These are phyloP conservation scores for Cucurbita pepo DNA, from an alignment of 306 rosid species.

Conservation along the genomic window DNA sequence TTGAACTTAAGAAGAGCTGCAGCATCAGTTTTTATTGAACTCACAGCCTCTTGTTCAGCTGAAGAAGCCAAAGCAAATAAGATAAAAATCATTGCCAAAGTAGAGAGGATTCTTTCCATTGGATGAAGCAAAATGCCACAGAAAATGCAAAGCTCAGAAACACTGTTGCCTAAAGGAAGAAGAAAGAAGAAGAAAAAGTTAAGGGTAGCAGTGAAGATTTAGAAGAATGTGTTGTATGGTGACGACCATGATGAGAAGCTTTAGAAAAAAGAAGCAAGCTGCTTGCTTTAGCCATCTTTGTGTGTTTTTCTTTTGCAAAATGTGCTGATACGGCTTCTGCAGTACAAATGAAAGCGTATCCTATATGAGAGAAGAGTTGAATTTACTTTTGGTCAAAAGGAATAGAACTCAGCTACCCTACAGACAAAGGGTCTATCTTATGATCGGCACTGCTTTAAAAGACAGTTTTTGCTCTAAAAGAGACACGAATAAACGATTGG, in stretches of 20 bases:
- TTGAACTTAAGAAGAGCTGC: conserved; percentile 58
- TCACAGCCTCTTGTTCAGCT: conserved; percentile 20
- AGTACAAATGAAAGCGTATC: not conserved
- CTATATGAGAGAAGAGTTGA: conserved; percentile 8
- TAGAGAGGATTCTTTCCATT: conserved; percentile 44
- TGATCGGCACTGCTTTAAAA: conserved; percentile 37
- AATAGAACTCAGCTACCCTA: conserved; percentile 38
- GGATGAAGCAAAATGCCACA: conserved; percentile 27
- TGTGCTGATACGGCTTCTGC: not conserved
- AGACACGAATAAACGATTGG: conserved; percentile 10
- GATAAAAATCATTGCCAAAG: conserved; percentile 19
- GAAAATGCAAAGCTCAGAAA: conserved; percentile 7
- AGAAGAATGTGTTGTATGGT: conserved; percentile 33
- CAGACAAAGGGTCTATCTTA: conserved; percentile 32
- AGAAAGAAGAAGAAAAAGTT: conserved; percentile 8
- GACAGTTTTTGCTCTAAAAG: not conserved
- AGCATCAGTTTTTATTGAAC: conserved; percentile 54
- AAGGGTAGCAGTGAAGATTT: conserved; percentile 10
- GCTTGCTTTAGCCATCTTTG: conserved; percentile 23
- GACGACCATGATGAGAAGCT: conserved; percentile 60
- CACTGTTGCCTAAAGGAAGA: conserved; percentile 7
- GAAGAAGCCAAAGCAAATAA: conserved; percentile 16
- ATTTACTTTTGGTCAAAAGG: conserved; percentile 61
- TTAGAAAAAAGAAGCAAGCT: conserved; percentile 40
- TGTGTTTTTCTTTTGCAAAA: not conserved